These are phyloP conservation scores for Schoenoplectus tabernaemontani DNA, from an alignment of 202 grass and related monocot species.

Conservation along the genomic window DNA sequence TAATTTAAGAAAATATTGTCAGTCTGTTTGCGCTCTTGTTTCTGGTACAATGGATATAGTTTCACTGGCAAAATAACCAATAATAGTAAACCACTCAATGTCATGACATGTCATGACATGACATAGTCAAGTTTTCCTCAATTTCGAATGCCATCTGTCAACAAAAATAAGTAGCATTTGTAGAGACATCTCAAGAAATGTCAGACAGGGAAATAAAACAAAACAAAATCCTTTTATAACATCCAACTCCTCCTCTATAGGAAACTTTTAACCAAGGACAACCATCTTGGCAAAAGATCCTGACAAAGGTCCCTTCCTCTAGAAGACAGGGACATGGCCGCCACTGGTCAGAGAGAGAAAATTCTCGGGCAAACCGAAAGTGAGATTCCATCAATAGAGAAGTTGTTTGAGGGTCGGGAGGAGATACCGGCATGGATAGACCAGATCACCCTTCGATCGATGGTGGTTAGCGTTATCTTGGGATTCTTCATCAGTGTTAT, in stretches of 20 bases:
- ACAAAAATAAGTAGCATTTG: background rate
- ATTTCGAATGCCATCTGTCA: background rate
- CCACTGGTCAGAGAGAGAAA: background rate
- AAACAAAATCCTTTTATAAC: background rate
- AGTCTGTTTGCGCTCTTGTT: background rate
- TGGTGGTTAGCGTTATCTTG: slow-evolving; percentile 47
- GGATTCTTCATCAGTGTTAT: slow-evolving; percentile 75
- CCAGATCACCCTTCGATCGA: slow-evolving; percentile 56
- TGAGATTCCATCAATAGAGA: slow-evolving; percentile 44
- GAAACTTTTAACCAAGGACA: background rate
- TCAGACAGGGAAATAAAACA: background rate
- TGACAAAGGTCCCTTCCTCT: background rate
- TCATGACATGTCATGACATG: no score
- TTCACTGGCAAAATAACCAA: background rate
- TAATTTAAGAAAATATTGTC: background rate
- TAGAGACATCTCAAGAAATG: background rate
- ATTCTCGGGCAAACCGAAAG: background rate
- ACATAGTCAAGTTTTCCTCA: background rate
- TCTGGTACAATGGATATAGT: background rate
- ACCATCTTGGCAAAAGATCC: background rate
- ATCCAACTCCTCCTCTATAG: background rate
- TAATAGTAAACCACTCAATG: slow-evolving; percentile 1
- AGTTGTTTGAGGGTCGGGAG: slow-evolving; percentile 40
- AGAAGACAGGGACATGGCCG: slow-evolving; percentile 6
- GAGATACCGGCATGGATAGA: slow-evolving; percentile 50